Base-by-base conservation (phyloP, 139 green algal genomes). In the Micromonas commoda region DNA sequence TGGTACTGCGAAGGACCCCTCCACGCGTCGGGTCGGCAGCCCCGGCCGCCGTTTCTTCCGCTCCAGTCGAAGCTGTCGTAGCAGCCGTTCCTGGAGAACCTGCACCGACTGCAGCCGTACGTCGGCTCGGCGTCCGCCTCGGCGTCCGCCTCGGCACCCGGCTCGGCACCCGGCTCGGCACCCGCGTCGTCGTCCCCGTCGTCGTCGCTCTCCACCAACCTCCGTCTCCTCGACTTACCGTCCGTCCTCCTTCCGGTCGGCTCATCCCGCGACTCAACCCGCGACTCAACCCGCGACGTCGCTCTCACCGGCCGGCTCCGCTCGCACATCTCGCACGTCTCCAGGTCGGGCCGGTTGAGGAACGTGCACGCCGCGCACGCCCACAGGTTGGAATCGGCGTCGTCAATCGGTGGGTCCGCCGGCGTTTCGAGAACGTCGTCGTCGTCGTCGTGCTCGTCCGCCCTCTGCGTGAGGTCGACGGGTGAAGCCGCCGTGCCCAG, bases 361-460 rank as follows among this genome's bases (percentile, higher is more conserved):
- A n/a, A n/a, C n/a, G n/a, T n/a, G n/a, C n/a, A n/a, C n/a, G n/a
- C n/a, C n/a, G n/a, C n/a, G n/a, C n/a, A n/a, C n/a, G n/a, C n/a
- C n/a, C n/a, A n/a, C n/a, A n/a, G n/a, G n/a, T n/a, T n/a, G n/a
- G n/a, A n/a, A n/a, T n/a, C n/a, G n/a, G n/a, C n/a, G n/a, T n/a
- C n/a, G n/a, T n/a, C n/a, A n/a, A n/a, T n/a, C n/a, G n/a, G n/a
- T n/a, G n/a, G n/a, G n/a, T n/a, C n/a, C n/a, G n/a, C n/a, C n/a
- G n/a, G n/a, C n/a, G n/a, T n/a, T n/a, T 63, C 52, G 52, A 21
- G 19, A 71, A 37, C 63, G 63, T 71, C 63, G 63, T 71, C 52
- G 52, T n/a, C 52, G 52, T 63, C 52, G 52, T 20, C 52, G 52
- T 63, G 19, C 52, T 63, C 52, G 52, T 63, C 52, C 19, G 20